Conservation (phyloP, 495 filamentous ascomycete species). For the Baudoinia panamericana region DNA sequence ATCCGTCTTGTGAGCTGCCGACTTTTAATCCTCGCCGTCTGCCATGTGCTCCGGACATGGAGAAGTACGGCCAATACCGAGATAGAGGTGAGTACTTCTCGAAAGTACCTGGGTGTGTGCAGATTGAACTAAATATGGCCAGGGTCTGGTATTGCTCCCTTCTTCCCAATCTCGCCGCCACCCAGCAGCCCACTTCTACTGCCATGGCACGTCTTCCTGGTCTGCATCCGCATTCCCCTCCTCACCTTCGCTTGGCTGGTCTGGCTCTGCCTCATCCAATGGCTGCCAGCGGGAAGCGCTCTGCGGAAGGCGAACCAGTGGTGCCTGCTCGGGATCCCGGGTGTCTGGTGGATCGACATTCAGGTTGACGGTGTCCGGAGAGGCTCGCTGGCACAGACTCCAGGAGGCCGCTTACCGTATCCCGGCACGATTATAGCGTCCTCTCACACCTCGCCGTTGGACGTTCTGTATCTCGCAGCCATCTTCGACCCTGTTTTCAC, state of each 20-base stretch:
- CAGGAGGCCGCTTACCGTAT: slow-evolving; percentile 54
- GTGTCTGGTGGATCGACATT: slow-evolving; percentile 95
- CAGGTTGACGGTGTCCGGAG: slow-evolving; percentile 91
- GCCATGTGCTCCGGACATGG: too few relatives aligned
- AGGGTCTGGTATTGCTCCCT: slow-evolving; percentile 95
- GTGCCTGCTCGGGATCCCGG: slow-evolving; percentile 71
- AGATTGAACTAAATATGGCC: too few relatives aligned
- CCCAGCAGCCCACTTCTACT: slow-evolving; percentile 47
- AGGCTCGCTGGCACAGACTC: slow-evolving; percentile 50
- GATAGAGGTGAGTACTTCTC: slow-evolving; percentile 55
- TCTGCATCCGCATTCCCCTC: slow-evolving; percentile 70
- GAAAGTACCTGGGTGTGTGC: too few relatives aligned
- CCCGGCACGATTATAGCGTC: slow-evolving; percentile 70
- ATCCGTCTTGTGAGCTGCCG: too few relatives aligned
- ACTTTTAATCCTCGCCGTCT: too few relatives aligned
- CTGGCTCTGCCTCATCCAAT: slow-evolving; percentile 63
- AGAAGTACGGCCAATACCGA: slow-evolving; percentile 93
- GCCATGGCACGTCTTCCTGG: slow-evolving; percentile 44
- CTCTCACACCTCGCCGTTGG: slow-evolving; percentile 82
- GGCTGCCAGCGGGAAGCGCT: slow-evolving; percentile 69
- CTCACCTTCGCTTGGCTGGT: slow-evolving; percentile 52
- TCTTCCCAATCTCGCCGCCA: slow-evolving; percentile 62
- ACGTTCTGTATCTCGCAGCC: slow-evolving; percentile 87
- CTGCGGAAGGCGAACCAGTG: slow-evolving; percentile 73
- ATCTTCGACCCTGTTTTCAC: slow-evolving; percentile 96